Evolutionary conservation across 1,284 basidiomycete genomes (phyloP), one percentile per base, ranked within the genome.

Genomic region (Tetrapyrgos nigripes): DNA sequence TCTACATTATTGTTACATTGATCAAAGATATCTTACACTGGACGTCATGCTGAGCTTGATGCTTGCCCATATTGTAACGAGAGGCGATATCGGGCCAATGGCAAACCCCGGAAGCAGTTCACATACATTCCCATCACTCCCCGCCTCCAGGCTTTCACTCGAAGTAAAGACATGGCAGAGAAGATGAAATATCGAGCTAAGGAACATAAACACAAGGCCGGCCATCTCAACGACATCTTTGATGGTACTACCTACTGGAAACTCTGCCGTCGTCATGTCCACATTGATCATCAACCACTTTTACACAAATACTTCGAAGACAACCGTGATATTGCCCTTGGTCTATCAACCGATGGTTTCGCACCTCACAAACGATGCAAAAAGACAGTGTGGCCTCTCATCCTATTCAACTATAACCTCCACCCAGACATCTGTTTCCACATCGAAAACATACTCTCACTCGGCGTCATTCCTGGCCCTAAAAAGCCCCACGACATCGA

Each of bases 401-500:
- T n/a, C n/a, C n/a, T n/a, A n/a, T n/a, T n/a, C n/a, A n/a, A n/a
- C n/a, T n/a, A n/a, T n/a, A n/a, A n/a, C n/a, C n/a, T n/a, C n/a
- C n/a, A n/a, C n/a, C n/a, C n/a, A n/a, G 61, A 70, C 26, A 61
- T 65, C 1, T 60, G 53, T 2, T 61, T 67, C 51, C 66, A 67
- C 53, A 59, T 66, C 14, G 26, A 37, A 11, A 4, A 53, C 21
- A 73, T 80, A 51, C 68, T 81, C 4, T 71, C 73, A 13, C 76
- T 78, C 21, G 68, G 75, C 14, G 63, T 68, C 14, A 65, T 66
- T 44, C 79, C 79, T 0, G 78, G 79, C 0, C 81, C 79, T 0
- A 76, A 75, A 21, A 77, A 77, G 50, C 78, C 79, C 0, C 60
- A 67, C 2, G 75, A 80, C 58, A 64, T 73, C 3, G 73, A 81